Evolutionary conservation across 164 flowering plant species (phyloP).

Genomic region (Vitis vinifera): DNA sequence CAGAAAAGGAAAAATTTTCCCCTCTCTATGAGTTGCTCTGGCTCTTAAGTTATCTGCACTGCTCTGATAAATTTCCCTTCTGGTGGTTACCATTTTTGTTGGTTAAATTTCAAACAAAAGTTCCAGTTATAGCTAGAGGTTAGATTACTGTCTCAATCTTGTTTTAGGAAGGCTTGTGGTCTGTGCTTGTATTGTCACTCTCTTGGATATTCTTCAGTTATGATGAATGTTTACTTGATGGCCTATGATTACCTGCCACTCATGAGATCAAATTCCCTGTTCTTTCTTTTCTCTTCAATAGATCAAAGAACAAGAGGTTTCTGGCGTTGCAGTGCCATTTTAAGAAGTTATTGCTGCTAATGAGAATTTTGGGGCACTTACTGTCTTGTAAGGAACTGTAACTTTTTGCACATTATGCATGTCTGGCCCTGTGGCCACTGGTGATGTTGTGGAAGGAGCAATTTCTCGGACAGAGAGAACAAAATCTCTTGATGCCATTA

Average conservation of each 20-base stretch:
- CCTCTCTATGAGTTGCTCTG: too few species aligned
- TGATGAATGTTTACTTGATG: neutral
- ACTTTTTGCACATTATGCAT: conserved; percentile 67
- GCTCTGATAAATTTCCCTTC: too few species aligned
- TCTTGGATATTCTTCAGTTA: neutral
- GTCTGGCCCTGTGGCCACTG: conserved; percentile 82
- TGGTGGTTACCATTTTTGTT: neutral
- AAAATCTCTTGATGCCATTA: conserved; percentile 50
- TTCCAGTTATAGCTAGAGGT: too few species aligned
- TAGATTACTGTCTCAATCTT: neutral
- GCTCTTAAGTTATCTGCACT: too few species aligned
- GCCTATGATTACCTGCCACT: neutral
- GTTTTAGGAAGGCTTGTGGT: neutral
- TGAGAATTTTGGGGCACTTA: conserved; percentile 21
- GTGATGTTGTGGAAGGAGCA: conserved; percentile 39
- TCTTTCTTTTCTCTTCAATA: conserved; percentile 5
- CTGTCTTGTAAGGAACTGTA: conserved; percentile 26
- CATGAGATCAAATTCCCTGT: neutral
- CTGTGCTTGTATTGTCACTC: neutral
- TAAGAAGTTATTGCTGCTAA: conserved; percentile 5
- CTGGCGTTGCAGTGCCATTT: conserved; percentile 2
- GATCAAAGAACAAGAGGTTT: conserved; percentile 15
- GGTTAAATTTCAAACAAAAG: neutral
- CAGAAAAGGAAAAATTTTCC: too few species aligned
- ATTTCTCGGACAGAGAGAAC: conserved; percentile 54